phyloP scores from a whole-genome alignment of 495 filamentous ascomycete genomes.

The Annulohypoxylon nitens region DNA sequence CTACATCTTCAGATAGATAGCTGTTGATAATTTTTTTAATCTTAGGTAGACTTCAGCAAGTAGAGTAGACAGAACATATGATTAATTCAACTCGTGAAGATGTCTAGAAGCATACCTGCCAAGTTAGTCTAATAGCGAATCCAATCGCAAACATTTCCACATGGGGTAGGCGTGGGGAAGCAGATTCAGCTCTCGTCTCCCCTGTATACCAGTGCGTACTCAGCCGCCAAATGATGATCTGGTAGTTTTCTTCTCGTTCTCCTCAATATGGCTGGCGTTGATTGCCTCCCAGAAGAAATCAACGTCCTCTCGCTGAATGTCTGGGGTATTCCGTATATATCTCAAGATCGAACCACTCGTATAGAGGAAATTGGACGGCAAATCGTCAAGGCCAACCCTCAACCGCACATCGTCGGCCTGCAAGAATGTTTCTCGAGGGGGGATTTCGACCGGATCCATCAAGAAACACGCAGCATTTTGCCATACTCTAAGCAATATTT shows the following conservation, averaged over 20 bases:
- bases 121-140: neutral
- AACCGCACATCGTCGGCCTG: neutral
- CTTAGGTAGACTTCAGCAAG: neutral
- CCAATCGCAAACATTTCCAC: neutral
- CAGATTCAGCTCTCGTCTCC: neutral
- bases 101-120: neutral
- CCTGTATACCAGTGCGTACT: neutral
- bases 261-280: neutral
- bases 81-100: neutral
- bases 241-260: neutral
- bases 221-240: neutral
- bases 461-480: neutral
- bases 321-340: neutral
- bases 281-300: neutral
- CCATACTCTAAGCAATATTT: neutral
- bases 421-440: neutral
- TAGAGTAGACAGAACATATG: neutral
- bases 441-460: neutral
- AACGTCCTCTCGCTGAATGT: neutral
- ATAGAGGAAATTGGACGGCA: neutral
- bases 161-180: neutral
- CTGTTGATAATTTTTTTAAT: neutral
- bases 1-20: neutral
- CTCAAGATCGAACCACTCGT: neutral
- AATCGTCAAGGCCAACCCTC: neutral